Evolutionary conservation across 2,329 filamentous ascomycete genomes (phyloP).

Genomic region (Colletotrichum siamense): DNA sequence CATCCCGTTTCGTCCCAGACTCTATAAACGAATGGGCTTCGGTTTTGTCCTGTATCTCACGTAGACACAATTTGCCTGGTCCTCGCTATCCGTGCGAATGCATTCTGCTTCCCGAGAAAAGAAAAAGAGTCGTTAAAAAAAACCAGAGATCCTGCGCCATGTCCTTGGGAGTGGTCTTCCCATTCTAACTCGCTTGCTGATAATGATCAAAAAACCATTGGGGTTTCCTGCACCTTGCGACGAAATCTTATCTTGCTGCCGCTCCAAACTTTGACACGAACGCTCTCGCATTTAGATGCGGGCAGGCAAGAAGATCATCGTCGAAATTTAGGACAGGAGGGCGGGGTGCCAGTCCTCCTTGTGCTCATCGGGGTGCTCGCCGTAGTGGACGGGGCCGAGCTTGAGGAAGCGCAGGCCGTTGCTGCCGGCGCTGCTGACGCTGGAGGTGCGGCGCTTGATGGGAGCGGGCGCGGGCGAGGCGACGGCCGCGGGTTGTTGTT

Average conservation of each 20-base stretch:
- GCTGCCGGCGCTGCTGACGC: conserved; percentile 52
- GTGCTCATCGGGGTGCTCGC: conserved; percentile 62
- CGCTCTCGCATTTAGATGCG: neutral
- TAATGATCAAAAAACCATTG: neutral
- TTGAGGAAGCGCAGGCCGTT: conserved; percentile 60
- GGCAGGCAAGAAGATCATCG: neutral
- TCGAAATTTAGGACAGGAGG: neutral
- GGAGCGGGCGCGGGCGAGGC: conserved; percentile 34
- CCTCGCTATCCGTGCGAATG: neutral
- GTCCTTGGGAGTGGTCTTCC: neutral
- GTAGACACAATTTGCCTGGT: neutral
- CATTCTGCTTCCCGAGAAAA: neutral
- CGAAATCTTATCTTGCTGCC: neutral
- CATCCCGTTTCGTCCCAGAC: neutral
- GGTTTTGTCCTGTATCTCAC: neutral
- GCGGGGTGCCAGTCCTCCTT: conserved; percentile 39
- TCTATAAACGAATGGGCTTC: neutral
- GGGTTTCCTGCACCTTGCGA: conserved; percentile 6
- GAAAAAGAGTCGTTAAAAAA: neutral
- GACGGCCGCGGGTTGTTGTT: conserved; percentile 36
- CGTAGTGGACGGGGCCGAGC: conserved; percentile 69
- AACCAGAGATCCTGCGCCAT: neutral
- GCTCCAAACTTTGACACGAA: neutral
- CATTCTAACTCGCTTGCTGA: conserved; percentile 2
- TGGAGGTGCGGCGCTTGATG: conserved; percentile 55